Base-by-base conservation (phyloP, 352 stramenopile genomes). In the Pythium dissimile region DNA sequence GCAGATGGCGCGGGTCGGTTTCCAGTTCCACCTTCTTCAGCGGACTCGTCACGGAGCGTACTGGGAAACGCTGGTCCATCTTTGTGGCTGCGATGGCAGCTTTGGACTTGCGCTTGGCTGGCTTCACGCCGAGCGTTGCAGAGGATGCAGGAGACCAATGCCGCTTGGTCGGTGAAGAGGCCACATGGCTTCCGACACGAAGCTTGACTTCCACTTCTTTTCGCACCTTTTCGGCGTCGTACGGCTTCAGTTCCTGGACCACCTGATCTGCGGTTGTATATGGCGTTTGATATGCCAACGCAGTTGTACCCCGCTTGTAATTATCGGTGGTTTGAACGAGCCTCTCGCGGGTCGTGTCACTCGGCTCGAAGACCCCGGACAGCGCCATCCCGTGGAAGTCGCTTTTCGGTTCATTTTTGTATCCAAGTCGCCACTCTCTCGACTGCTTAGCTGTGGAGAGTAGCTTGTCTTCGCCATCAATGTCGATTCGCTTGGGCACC, bases 301-400 rank as follows among this genome's bases (percentile, higher is more conserved):
- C 24, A 6, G 44, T 61, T 4, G 41, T 54, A 23, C 45, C 54
- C 8, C 53, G 37, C 24, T 26, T 23, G 32, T 59, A 62, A 8
- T 3, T 59, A 9, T 54, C 37, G 0, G 38, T 51, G 7, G 52
- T 59, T 11, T 27, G 20, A 2, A 75, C 6, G 31, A 77, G 23
- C 23, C 54, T 48, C 32, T 87, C 68, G 0, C 77, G 68, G 6
- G 66, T 56, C 0, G 39, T 59, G 10, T 86, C 72, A 26, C 42
- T 71, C 18, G 79, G 76, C 28, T 86, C 72, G 58, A 86, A 86
- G 28, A 72, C 62, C n/a, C 70, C 65, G 18, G 62, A 60, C n/a
- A 80, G 50, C 0, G 58, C 71, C 0, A 41, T 60, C 12, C 69
- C 55, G 23, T 59, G 55, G 26, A 47, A 64, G 5, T 64, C 51